Evolutionary conservation across 139 green algal species (phyloP), one percentile per base, ranked within the genome.

Genomic region (Chlorella sorokiniana): DNA sequence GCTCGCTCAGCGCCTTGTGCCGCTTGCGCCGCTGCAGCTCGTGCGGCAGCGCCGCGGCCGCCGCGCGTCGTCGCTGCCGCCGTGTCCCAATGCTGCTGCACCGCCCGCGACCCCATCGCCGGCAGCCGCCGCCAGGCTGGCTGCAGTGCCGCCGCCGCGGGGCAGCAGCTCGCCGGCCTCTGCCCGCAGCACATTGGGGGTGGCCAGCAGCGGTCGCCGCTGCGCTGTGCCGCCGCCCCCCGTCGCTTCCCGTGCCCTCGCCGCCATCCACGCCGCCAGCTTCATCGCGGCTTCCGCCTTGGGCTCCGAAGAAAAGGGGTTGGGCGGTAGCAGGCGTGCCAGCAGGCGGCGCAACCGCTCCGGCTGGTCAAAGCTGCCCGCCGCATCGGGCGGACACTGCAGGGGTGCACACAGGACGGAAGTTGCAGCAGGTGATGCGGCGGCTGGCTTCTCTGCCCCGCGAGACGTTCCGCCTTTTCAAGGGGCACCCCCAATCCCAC

Each of bases 291-390:
- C 72, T n/a, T 79, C 72, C 8, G 51, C 72, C 52, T 79, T 79
- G 52, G 72, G 72, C 1, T 35, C 72, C 4, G 72, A 67, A 38
- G 35, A 54, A 35, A 79, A 79, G 35, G 72, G 72, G 72, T 79
- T 79, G 52, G 51, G 51, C 16, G 72, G 72, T 52, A 79, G 52
- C 52, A 79, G 72, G n/a, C 72, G 72, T 8, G 72, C 72, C 72
- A 79, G 51, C 52, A 79, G 52, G 51, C 72, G 72, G n/a, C 72
- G 72, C 51, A 79, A 52, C 51, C 72, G 72, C 35, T 52, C 35
- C 51, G 72, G 20, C 9, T 35, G 51, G 23, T 16, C 72, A 51
- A 69, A 51, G 1, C 68, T 52, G 25, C 11, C 33, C 8, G 71
- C 71, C 65, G n/a, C n/a, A n/a, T n/a, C n/a, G n/a, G n/a, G n/a